A percentile compares a stretch with the other conserved stretches of the same genome.
phyloP scores from a whole-genome alignment of 345 rosid genomes.

The Euphorbia peplus region DNA sequence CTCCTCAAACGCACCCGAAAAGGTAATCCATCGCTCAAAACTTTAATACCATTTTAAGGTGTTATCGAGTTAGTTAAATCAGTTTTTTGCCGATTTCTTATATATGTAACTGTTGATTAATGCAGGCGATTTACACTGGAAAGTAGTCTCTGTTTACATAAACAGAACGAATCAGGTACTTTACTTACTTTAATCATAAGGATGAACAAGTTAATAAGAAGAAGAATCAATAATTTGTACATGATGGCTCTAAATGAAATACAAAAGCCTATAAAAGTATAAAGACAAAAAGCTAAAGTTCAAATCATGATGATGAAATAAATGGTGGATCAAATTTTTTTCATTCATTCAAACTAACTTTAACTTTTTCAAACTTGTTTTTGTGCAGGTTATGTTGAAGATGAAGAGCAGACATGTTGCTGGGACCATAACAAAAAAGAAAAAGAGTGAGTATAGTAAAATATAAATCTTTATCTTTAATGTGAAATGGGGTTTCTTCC shows the following conservation, averaged over 20 bases:
- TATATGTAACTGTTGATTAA: slow-evolving; percentile 13
- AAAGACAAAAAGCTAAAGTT: slow-evolving; percentile 29
- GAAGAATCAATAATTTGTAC: slow-evolving; percentile 24
- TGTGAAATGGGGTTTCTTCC: slow-evolving; percentile 50
- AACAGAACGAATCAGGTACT: slow-evolving; percentile 77
- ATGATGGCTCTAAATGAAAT: slow-evolving; percentile 25
- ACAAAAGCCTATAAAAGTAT: slow-evolving; percentile 17
- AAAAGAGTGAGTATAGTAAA: slow-evolving; percentile 65
- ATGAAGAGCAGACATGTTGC: slow-evolving; percentile 96
- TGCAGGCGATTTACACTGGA: slow-evolving; percentile 98
- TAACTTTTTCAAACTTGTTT: slow-evolving; percentile 37
- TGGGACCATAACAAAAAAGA: slow-evolving; percentile 96
- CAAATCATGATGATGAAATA: slow-evolving; percentile 30
- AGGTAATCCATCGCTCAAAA: slow-evolving; percentile 47
- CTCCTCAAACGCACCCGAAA: slow-evolving; percentile 92
- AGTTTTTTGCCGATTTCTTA: neutral
- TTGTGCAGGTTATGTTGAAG: slow-evolving; percentile 82
- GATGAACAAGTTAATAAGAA: neutral
- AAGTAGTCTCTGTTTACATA: slow-evolving; percentile 82
- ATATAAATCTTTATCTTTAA: slow-evolving; percentile 40
- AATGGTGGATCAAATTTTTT: slow-evolving; percentile 12
- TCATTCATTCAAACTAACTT: slow-evolving; percentile 21
- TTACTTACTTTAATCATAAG: neutral
- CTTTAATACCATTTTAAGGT: neutral
- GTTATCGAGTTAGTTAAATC: neutral